Percentiles rank a stretch among this genome's conserved stretches.
Conservation (phyloP, 257 asterid species). For the Solanum pennellii region DNA sequence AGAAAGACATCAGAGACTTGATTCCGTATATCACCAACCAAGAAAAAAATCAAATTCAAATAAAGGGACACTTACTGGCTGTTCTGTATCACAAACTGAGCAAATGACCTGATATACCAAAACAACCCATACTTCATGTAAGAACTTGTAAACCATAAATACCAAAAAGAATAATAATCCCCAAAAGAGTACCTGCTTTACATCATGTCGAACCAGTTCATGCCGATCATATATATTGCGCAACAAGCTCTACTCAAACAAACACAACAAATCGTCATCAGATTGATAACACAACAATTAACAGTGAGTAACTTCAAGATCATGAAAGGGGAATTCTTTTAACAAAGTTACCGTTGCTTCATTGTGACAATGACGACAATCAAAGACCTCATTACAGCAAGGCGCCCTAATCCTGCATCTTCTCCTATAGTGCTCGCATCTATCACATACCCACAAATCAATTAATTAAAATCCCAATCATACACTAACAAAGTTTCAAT, state of each 20-base stretch:
- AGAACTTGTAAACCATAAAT: not conserved
- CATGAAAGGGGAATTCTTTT: not conserved
- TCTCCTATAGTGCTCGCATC: conserved; percentile 67
- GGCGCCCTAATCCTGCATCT: conserved; percentile 66
- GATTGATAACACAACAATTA: not conserved
- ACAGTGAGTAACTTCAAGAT: not conserved
- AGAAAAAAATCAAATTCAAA: not conserved
- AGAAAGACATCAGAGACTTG: not conserved
- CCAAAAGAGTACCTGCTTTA: conserved; percentile 61
- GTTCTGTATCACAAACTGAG: conserved; percentile 94
- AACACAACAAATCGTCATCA: not conserved
- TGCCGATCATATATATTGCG: conserved; percentile 62
- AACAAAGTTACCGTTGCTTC: conserved; percentile 36
- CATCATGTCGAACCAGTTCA: conserved; percentile 64
- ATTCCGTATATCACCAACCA: not conserved
- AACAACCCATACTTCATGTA: not conserved
- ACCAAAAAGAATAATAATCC: not conserved
- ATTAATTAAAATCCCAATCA: not conserved
- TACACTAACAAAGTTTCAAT: not conserved
- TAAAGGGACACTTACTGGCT: conserved; percentile 49
- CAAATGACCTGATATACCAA: conserved; percentile 70
- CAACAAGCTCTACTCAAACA: conserved; percentile 42
- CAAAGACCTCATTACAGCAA: conserved; percentile 63
- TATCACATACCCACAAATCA: not conserved
- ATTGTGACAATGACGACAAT: conserved; percentile 71